These are phyloP conservation scores for Cryphonectria nitschkei DNA, from an alignment of 2,329 filamentous ascomycete genomes.

Conservation along the genomic window DNA sequence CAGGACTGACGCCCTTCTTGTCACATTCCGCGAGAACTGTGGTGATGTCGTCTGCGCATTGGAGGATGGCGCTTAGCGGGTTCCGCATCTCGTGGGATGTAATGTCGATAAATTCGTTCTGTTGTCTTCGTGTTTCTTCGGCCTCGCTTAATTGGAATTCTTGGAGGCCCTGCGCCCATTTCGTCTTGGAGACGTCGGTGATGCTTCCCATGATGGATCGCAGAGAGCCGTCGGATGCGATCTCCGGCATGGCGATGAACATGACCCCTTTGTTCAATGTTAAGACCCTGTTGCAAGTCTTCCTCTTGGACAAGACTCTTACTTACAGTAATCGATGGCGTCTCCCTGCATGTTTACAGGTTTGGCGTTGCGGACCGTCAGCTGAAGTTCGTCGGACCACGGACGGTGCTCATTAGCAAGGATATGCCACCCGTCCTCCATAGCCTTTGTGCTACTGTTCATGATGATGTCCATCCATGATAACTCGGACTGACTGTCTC, in stretches of 20 bases:
- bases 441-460: conserved; percentile 38
- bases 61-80: conserved; percentile 57
- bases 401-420: conserved; percentile 41
- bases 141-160: conserved; percentile 42
- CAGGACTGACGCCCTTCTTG: conserved; percentile 32
- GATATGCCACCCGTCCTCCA: conserved; percentile 44
- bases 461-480: conserved; percentile 47
- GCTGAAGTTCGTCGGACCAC: conserved; percentile 46
- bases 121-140: conserved; percentile 48
- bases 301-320: background rate
- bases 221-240: conserved; percentile 39
- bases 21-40: conserved; percentile 32
- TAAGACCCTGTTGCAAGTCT: background rate
- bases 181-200: conserved; percentile 49
- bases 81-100: conserved; percentile 58
- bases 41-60: conserved; percentile 59
- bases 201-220: conserved; percentile 46
- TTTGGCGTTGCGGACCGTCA: conserved; percentile 40
- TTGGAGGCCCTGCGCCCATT: conserved; percentile 46
- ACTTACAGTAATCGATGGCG: conserved; percentile 44
- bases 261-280: conserved; percentile 37
- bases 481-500: conserved; percentile 44
- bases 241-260: conserved; percentile 41
- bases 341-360: conserved; percentile 42
- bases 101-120: conserved; percentile 60